Evolutionary conservation across 345 rosid genomes (phyloP).

Genomic region (Hibiscus syriacus): DNA sequence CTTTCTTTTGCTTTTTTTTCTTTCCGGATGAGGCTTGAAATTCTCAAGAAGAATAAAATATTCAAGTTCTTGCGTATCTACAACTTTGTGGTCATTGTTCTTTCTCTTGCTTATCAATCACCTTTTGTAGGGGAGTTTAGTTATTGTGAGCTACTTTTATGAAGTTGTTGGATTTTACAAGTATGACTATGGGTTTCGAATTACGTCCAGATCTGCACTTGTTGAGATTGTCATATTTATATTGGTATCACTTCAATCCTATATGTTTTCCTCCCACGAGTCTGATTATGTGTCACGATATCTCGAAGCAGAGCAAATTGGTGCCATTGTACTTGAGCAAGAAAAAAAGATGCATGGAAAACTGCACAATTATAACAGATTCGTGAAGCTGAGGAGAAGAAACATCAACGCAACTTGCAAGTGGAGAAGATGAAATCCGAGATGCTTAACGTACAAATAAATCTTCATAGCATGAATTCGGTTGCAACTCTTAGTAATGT

Average conservation of each 20-base stretch:
- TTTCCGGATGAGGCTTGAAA: conserved; percentile 87
- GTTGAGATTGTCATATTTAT: conserved; percentile 93
- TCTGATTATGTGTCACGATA: conserved; percentile 84
- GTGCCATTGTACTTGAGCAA: conserved; percentile 86
- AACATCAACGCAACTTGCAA: conserved; percentile 72
- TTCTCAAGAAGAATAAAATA: conserved; percentile 79
- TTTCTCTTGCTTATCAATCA: conserved; percentile 94
- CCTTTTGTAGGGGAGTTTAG: conserved; percentile 81
- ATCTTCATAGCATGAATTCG: conserved; percentile 66
- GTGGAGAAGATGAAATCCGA: conserved; percentile 99
- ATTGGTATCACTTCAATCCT: conserved; percentile 88
- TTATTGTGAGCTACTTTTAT: conserved; percentile 51
- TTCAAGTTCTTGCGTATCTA: conserved; percentile 93
- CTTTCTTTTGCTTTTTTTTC: conserved; percentile 93
- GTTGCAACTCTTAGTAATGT: conserved; percentile 27
- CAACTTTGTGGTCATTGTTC: conserved; percentile 74
- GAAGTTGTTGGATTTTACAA: conserved; percentile 91
- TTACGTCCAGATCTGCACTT: conserved; percentile 87
- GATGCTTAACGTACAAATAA: conserved; percentile 87
- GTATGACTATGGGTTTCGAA: conserved; percentile 92
- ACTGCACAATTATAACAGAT: conserved; percentile 80
- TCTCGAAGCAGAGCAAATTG: conserved; percentile 98
- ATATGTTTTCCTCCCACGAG: conserved; percentile 80
- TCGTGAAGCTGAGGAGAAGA: conserved; percentile 81
- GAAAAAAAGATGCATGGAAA: conserved; percentile 98